A percentile compares a stretch with the other conserved stretches of the same genome.
Evolutionary conservation across 2,329 filamentous ascomycete genomes (phyloP).

Genomic region (Ophioceras dolichostomum): DNA sequence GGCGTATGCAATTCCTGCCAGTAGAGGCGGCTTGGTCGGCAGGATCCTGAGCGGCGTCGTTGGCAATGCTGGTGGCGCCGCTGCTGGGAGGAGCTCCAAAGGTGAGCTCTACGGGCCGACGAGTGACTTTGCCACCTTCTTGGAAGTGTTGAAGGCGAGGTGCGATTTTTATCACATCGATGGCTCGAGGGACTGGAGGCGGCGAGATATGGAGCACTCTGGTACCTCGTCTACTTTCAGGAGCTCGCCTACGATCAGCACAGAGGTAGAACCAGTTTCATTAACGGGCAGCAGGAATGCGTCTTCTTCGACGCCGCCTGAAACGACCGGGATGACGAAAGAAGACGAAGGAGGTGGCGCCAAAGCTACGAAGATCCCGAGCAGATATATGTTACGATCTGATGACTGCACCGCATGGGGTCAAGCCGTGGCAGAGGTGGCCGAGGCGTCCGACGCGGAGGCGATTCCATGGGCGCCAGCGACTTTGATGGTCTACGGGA

Average conservation of each 20-base stretch:
- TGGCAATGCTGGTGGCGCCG: slow-evolving; percentile 23
- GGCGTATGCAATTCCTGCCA: slow-evolving; percentile 47
- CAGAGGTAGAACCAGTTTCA: too few species aligned
- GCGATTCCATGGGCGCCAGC: slow-evolving; percentile 26
- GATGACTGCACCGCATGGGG: slow-evolving; percentile 13
- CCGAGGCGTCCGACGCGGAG: not conserved
- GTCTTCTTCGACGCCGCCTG: too few species aligned
- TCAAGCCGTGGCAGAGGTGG: not conserved
- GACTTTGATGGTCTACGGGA: slow-evolving; percentile 46
- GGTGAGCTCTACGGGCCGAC: slow-evolving; percentile 44
- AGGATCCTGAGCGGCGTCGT: slow-evolving; percentile 19
- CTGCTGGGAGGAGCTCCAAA: slow-evolving; percentile 24
- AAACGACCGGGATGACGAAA: too few species aligned
- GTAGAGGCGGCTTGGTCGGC: slow-evolving; percentile 34
- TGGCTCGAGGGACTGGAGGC: slow-evolving; percentile 58
- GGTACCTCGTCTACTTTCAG: too few species aligned
- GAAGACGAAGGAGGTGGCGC: too few species aligned
- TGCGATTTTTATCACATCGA: slow-evolving; percentile 83
- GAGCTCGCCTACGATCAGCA: too few species aligned
- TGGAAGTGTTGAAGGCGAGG: slow-evolving; percentile 63
- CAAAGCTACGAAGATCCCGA: too few species aligned
- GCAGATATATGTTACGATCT: too few species aligned
- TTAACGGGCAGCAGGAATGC: too few species aligned
- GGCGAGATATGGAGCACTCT: too few species aligned
- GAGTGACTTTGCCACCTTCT: slow-evolving; percentile 64